These are phyloP conservation scores for Pholiota molesta DNA, from an alignment of 768 basidiomycete genomes.

Conservation along the genomic window DNA sequence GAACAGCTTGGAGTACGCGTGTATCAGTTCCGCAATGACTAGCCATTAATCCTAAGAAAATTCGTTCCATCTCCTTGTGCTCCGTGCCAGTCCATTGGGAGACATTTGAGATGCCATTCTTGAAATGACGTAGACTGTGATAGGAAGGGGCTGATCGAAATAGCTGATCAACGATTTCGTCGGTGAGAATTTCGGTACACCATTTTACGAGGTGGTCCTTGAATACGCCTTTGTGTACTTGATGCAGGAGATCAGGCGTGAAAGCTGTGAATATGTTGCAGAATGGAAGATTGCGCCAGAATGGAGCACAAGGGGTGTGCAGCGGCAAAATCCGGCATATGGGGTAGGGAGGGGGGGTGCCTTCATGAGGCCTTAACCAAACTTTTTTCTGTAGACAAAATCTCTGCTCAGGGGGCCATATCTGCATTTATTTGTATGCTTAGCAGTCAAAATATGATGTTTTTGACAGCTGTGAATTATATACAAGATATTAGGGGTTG, in stretches of 20 bases:
- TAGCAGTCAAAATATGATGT: no score
- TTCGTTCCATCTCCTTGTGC: constrained; percentile 6
- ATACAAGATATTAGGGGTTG: no score
- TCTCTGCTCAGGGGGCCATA: no score
- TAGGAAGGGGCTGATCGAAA: neutral
- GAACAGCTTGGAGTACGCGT: neutral
- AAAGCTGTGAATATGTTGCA: constrained; percentile 25
- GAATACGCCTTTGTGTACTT: constrained; percentile 50
- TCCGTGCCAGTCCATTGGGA: constrained; percentile 6
- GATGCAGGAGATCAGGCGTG: constrained; percentile 49
- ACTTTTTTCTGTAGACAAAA: no score
- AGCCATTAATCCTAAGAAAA: neutral
- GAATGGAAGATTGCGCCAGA: constrained; percentile 37
- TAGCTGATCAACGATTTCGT: no score
- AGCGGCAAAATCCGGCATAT: no score
- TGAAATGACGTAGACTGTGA: constrained; percentile 2
- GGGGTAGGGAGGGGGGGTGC: no score
- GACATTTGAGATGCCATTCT: neutral
- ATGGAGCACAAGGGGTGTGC: no score
- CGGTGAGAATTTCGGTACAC: no score
- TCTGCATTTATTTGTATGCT: no score
- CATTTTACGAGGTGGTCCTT: constrained; percentile 34
- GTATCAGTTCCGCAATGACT: neutral
- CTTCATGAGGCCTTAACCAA: no score
- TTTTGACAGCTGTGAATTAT: no score